phyloP scores from a whole-genome alignment of 2,329 filamentous ascomycete species.

The Mariannaea sp. region DNA sequence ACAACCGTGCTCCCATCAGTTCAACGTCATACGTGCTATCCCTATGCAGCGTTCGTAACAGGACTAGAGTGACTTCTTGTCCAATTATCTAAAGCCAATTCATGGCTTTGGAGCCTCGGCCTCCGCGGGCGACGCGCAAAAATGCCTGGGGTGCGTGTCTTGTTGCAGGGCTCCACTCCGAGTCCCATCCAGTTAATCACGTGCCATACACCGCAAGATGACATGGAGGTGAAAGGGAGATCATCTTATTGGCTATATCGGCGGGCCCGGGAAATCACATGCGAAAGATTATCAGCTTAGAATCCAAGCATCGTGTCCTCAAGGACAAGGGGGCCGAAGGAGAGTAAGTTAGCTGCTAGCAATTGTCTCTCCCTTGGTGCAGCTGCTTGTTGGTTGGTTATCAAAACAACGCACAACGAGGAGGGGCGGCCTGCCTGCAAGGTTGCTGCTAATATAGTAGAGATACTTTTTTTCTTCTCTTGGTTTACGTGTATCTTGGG shows the following conservation, averaged over 20 bases:
- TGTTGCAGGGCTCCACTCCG: conserved; percentile 10
- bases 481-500: no score
- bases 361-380: background rate
- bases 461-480: no score
- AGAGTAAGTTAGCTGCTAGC: background rate
- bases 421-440: conserved; percentile 12
- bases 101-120: conserved; percentile 16
- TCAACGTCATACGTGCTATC: conserved; percentile 12
- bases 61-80: conserved; percentile 4
- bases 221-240: conserved; percentile 16
- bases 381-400: background rate
- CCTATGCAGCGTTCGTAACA: background rate
- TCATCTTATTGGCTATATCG: conserved; percentile 29
- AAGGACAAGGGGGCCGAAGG: background rate
- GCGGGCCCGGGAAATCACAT: conserved; percentile 42
- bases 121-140: conserved; percentile 9
- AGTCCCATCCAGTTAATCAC: conserved; percentile 27
- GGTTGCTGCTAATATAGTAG: background rate
- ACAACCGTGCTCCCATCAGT: background rate
- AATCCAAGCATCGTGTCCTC: conserved; percentile 16
- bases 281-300: conserved; percentile 32
- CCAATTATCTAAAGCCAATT: background rate
- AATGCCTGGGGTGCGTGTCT: conserved; percentile 15
- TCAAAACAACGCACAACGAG: background rate
- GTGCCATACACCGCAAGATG: conserved; percentile 17